Base-by-base conservation (phyloP, 805 yeast species). In the Pichia heedii region DNA sequence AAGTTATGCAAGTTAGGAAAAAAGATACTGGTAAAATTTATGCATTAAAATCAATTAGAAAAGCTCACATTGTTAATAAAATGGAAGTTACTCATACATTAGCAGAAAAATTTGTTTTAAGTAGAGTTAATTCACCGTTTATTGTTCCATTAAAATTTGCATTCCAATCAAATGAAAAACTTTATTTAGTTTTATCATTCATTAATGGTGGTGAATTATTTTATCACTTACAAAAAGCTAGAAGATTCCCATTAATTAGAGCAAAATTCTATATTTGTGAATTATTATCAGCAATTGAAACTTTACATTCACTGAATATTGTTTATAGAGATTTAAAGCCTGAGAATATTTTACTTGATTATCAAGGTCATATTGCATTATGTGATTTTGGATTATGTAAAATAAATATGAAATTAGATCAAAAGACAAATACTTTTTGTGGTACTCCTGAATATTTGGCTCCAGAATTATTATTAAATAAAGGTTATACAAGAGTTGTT, bases 391-490 rank as follows among this genome's bases (percentile, higher is more conserved):
- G 98, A 6, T 71, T 93, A 36, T 93, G 97, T 68, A 93, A 93
- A 66, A 76, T 93, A 55, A 87, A 93, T 68, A 93, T 93, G 98
- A 77, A 80, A 52, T 77, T 81, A 54, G 82, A 84, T 48, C 96
- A 88, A 55, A 84, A 84, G 63, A 73, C 78, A 21, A 83, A 82
- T 55, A 93, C 98, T 0, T 93, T 93, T 61, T 93, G 98, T 65
- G 98, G 98, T 34, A 93, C 98, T 0, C 97, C 97, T 0, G 97
- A 93, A 64, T 93, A 93, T 63, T 70, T 93, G 52, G 96, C 97
- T 1, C 98, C 98, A 1, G 98, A 93, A 64, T 69, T 93, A 53
- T 68, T 93, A 39, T 69, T 88, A 54, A 93, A 94, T 39, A 88
- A 85, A 60, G 97, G 97, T 2, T 93, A 93, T 63, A 88, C 97